phyloP scores from a whole-genome alignment of 1,284 basidiomycete genomes.

The Cryptococcus amylolentus region DNA sequence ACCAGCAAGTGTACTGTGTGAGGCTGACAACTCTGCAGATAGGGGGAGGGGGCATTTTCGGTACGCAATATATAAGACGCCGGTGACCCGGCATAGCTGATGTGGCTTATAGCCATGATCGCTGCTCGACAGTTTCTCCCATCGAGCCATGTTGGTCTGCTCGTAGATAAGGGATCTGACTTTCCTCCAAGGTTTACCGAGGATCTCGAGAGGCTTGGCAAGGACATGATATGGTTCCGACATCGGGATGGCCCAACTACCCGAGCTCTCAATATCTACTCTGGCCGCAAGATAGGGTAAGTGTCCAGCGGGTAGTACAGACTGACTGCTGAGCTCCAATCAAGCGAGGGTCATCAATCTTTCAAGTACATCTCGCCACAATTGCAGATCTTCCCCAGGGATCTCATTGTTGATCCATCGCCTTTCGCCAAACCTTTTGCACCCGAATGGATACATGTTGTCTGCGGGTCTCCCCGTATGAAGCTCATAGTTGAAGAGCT shows the following conservation, averaged over 20 bases:
- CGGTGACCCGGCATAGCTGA: neutral
- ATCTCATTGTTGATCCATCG: slow-evolving; percentile 54
- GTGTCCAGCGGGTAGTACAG: slow-evolving; percentile 9
- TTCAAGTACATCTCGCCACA: slow-evolving; percentile 78
- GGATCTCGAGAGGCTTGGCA: slow-evolving; percentile 62
- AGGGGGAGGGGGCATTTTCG: slow-evolving; percentile 85
- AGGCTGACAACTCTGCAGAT: slow-evolving; percentile 56
- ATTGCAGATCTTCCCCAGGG: slow-evolving; percentile 65
- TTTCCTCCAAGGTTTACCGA: slow-evolving; percentile 63
- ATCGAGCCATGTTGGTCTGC: slow-evolving; percentile 63
- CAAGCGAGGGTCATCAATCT: slow-evolving; percentile 53
- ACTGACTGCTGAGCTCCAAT: neutral
- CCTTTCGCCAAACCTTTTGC: slow-evolving; percentile 54
- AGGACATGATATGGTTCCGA: slow-evolving; percentile 77
- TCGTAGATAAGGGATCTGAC: slow-evolving; percentile 77
- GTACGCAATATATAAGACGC: slow-evolving; percentile 47
- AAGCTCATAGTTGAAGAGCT: slow-evolving; percentile 64
- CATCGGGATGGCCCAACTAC: slow-evolving; percentile 62
- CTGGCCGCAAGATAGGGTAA: slow-evolving; percentile 67
- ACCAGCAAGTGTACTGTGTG: neutral
- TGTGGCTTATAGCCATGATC: slow-evolving; percentile 25
- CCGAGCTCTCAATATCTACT: slow-evolving; percentile 71
- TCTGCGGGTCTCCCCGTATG: slow-evolving; percentile 75
- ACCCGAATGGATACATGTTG: slow-evolving; percentile 72
- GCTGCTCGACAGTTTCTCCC: slow-evolving; percentile 35